These are phyloP conservation scores for Aegilops umbellulata DNA, from an alignment of 176 grass and related monocot genomes.

Conservation along the genomic window DNA sequence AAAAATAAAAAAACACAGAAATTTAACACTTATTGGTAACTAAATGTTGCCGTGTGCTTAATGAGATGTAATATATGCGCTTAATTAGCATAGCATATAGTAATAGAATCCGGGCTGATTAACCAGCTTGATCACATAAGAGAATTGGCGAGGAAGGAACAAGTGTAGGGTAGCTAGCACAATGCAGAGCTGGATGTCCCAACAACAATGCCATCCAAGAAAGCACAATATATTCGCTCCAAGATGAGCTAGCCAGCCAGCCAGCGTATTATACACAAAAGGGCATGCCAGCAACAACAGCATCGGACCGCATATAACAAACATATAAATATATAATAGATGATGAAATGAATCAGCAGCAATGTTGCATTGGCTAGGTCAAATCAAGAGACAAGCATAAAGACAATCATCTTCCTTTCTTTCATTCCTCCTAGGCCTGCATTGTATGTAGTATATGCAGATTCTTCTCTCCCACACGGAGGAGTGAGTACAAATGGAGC, in stretches of 20 bases:
- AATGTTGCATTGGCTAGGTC: not conserved
- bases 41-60: not conserved
- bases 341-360: not conserved
- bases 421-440: constrained; percentile 2
- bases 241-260: constrained; percentile 11
- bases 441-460: not conserved
- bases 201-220: constrained; percentile 14
- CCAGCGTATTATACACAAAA: not conserved
- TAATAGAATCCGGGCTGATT: not conserved
- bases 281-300: constrained; percentile 19
- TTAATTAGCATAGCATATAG: not conserved
- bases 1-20: too few relatives aligned
- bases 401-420: constrained; percentile 40
- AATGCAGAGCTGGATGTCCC: constrained; percentile 2
- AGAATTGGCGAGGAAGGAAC: not conserved
- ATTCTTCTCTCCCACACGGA: not conserved
- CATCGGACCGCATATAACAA: constrained; percentile 1
- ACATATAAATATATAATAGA: not conserved
- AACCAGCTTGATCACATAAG: not conserved
- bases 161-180: not conserved
- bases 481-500: not conserved
- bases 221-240: constrained; percentile 18
- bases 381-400: constrained; percentile 25
- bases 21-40: not conserved
- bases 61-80: not conserved